Percentiles rank a stretch among this genome's conserved stretches.
Conservation (phyloP, 139 green algal genomes). For the Ulvella scutata region DNA sequence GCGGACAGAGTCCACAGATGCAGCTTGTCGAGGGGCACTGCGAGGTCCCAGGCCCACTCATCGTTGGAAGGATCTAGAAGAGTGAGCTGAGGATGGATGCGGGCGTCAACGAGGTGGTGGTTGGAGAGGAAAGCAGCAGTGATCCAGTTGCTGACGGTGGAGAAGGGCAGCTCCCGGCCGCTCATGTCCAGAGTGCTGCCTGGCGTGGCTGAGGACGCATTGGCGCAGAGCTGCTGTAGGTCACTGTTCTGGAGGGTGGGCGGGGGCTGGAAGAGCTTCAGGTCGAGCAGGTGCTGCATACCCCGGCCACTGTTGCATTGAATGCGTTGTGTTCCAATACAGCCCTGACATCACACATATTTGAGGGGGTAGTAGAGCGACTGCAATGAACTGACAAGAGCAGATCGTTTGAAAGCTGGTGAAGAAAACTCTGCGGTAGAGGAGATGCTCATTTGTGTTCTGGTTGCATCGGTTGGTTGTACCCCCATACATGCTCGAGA, state of each 20-base stretch:
- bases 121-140: neutral
- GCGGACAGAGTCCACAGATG: neutral
- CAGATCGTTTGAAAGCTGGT: too few relatives aligned
- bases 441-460: too few relatives aligned
- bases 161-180: neutral
- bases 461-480: too few relatives aligned
- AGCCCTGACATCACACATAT: too few relatives aligned
- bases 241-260: neutral
- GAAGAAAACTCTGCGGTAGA: too few relatives aligned
- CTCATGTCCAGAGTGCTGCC: neutral
- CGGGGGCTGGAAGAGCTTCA: neutral
- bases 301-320: too few relatives aligned
- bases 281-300: neutral
- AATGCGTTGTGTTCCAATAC: too few relatives aligned
- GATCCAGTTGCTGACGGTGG: neutral
- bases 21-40: neutral
- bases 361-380: too few relatives aligned
- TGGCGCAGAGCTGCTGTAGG: neutral
- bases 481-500: too few relatives aligned
- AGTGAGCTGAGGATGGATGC: neutral
- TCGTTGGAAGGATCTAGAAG: neutral
- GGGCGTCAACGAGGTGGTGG: neutral
- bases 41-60: neutral
- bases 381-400: too few relatives aligned
- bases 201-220: neutral